These are phyloP conservation scores for Cercophora sp. DNA, from an alignment of 495 filamentous ascomycete species.

Conservation along the genomic window DNA sequence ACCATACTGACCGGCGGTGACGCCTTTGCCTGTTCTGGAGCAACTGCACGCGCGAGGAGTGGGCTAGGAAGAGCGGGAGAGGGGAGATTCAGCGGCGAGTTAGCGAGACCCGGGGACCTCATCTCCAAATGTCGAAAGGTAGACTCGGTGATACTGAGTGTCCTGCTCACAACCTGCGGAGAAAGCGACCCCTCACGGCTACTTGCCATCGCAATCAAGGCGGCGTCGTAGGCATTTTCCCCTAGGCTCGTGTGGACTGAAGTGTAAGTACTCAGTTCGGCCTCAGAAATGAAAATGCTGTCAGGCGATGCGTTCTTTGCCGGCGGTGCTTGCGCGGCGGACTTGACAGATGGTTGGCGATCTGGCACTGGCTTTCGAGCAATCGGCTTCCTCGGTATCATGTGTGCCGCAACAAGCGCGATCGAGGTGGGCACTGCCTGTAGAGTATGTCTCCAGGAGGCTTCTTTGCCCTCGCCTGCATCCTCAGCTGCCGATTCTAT, in stretches of 20 bases:
- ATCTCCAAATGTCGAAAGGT: conserved; percentile 14
- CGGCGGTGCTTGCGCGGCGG: conserved; percentile 1
- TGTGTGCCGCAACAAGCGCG: conserved; percentile 22
- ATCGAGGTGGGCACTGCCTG: conserved; percentile 27
- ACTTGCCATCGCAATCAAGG: conserved; percentile 14
- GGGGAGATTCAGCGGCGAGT: conserved; percentile 21
- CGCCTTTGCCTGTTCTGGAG: conserved; percentile 12
- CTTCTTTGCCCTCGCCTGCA: conserved; percentile 14
- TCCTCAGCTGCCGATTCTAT: conserved; percentile 9
- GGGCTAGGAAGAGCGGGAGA: conserved; percentile 25
- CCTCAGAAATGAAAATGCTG: conserved; percentile 14
- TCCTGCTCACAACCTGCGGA: conserved; percentile 9
- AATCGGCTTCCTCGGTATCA: conserved; percentile 33
- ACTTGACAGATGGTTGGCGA: conserved; percentile 13
- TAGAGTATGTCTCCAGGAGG: conserved; percentile 25
- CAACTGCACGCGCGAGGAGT: conserved; percentile 19
- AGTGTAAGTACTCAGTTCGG: conserved; percentile 11
- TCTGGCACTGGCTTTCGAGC: conserved; percentile 30
- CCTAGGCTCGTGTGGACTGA: conserved; percentile 13
- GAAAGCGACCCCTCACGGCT: conserved; percentile 8
- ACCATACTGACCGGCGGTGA: conserved; percentile 34
- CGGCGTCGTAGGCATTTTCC: conserved; percentile 18
- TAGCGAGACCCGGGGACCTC: conserved; percentile 11
- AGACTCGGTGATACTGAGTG: conserved; percentile 20
- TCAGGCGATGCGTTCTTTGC: conserved; percentile 7